Percentiles rank a stretch among this genome's conserved stretches.
Conservation (phyloP, 164 flowering plant genomes). For the Malania oleifera region DNA sequence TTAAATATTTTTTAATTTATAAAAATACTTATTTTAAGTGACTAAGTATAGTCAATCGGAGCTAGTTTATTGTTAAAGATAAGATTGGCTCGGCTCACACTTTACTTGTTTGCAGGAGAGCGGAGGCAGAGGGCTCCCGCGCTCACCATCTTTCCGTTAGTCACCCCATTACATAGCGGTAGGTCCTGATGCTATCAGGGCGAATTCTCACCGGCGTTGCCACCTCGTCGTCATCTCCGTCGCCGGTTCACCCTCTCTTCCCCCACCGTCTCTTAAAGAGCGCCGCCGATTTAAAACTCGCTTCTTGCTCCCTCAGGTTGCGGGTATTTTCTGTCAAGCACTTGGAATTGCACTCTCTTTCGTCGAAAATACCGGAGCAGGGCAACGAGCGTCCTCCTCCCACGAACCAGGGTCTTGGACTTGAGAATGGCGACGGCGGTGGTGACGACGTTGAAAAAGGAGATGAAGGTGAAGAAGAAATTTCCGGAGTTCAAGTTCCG, state of each 20-base stretch:
- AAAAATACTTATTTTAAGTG: no score
- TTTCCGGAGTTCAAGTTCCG: slow-evolving; percentile 57
- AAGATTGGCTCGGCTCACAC: no score
- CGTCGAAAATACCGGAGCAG: neutral
- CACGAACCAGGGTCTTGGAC: neutral
- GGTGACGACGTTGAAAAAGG: no score
- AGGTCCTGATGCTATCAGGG: neutral
- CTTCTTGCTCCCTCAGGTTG: neutral
- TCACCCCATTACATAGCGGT: no score
- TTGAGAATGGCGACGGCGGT: neutral
- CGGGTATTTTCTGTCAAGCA: neutral
- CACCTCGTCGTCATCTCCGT: neutral
- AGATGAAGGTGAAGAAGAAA: neutral
- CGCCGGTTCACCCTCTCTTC: neutral
- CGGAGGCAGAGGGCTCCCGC: no score
- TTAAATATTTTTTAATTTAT: no score
- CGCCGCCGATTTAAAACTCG: neutral
- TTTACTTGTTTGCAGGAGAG: no score
- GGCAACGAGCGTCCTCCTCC: neutral
- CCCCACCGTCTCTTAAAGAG: neutral
- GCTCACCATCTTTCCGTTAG: no score
- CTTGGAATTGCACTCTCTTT: neutral
- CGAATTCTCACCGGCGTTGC: neutral
- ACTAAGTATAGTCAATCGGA: no score
- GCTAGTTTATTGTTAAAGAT: no score